phyloP scores from a whole-genome alignment of 2,329 filamentous ascomycete genomes.

The Sporothrix curviconia region DNA sequence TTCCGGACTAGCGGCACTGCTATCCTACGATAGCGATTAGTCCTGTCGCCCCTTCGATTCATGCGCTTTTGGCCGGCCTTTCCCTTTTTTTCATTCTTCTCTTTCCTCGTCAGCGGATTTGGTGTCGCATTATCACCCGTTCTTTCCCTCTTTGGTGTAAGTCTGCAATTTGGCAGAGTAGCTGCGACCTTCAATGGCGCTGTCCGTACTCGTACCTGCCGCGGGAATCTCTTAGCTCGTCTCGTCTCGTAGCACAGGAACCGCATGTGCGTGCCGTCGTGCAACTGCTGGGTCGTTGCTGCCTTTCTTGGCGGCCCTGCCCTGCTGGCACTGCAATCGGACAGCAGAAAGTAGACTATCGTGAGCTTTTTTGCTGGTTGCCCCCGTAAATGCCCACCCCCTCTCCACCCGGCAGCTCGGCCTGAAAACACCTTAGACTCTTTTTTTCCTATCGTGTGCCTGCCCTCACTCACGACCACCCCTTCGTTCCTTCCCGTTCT shows the following conservation, averaged over 20 bases:
- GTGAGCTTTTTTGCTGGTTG: constrained; percentile 13
- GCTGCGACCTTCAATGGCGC: background rate
- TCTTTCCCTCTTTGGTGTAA: constrained; percentile 5
- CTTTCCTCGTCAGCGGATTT: background rate
- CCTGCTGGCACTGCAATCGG: too few relatives aligned
- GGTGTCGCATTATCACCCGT: background rate
- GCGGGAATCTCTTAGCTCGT: background rate
- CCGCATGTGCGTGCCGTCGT: background rate
- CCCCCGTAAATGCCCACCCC: constrained; percentile 12
- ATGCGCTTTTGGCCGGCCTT: background rate
- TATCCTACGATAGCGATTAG: constrained; percentile 7
- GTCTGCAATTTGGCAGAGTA: constrained; percentile 1
- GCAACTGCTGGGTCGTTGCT: background rate
- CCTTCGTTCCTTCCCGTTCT: constrained; percentile 9
- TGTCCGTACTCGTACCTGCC: constrained; percentile 7
- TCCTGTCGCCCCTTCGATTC: background rate
- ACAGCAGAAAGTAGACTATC: constrained; percentile 8
- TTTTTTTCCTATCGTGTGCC: constrained; percentile 3
- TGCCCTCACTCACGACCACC: constrained; percentile 4
- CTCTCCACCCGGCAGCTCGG: constrained; percentile 10
- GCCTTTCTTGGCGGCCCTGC: background rate
- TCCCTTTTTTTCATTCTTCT: background rate
- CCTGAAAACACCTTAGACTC: constrained; percentile 7
- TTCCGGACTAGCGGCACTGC: constrained; percentile 5
- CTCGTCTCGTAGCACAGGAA: constrained; percentile 2